A percentile compares a stretch with the other conserved stretches of the same genome.
phyloP scores from a whole-genome alignment of 1,139 yeast genomes.

The Protomyces pachydermus region DNA sequence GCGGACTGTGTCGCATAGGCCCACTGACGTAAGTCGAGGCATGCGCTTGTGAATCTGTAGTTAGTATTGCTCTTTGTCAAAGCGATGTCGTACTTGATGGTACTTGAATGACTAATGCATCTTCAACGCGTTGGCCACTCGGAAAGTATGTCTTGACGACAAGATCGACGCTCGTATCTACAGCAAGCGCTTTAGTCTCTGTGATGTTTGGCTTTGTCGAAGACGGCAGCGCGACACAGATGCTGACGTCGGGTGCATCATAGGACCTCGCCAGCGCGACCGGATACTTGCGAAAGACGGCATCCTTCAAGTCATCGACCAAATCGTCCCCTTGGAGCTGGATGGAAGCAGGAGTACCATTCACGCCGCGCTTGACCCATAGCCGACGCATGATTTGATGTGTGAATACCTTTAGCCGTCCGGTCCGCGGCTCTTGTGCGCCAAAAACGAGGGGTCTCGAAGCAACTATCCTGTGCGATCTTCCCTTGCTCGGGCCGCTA shows the following conservation, averaged over 20 bases:
- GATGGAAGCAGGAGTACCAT: constrained; percentile 23
- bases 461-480: too few relatives aligned
- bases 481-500: too few relatives aligned
- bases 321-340: constrained; percentile 11
- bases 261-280: constrained; percentile 56
- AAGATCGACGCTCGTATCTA: constrained; percentile 61
- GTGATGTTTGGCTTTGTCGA: constrained; percentile 26
- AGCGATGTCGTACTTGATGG: constrained; percentile 35
- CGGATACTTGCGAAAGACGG: constrained; percentile 60
- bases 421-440: too few relatives aligned
- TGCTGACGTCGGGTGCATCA: constrained; percentile 64
- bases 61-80: too few relatives aligned
- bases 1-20: constrained; percentile 2
- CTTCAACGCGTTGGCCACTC: constrained; percentile 61
- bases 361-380: constrained; percentile 15
- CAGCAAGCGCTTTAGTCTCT: constrained; percentile 47
- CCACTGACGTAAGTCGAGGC: constrained; percentile 3
- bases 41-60: constrained; percentile 3
- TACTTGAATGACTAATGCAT: constrained; percentile 58
- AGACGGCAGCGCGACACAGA: constrained; percentile 28
- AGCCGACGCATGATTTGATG: not conserved
- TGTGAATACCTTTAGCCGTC: too few relatives aligned
- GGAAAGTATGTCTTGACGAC: constrained; percentile 60
- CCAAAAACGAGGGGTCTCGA: too few relatives aligned
- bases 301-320: constrained; percentile 61